Evolutionary conservation across 1,284 basidiomycete genomes (phyloP).

Genomic region (Vanrija sp.): DNA sequence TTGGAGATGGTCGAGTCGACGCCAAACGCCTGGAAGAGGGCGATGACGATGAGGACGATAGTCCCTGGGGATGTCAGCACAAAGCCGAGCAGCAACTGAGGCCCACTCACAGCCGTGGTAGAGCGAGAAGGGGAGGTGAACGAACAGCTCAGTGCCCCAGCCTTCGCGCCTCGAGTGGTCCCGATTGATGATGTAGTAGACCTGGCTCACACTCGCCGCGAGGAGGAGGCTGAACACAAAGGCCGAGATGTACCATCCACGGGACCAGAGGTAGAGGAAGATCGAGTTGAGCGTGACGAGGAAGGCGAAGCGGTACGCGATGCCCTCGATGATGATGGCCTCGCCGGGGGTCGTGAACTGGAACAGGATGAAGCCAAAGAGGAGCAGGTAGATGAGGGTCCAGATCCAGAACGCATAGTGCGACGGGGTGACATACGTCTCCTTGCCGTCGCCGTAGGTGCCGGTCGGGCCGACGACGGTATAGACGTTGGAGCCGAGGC

Average conservation of each 20-base stretch:
- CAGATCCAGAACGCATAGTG: conserved; percentile 23
- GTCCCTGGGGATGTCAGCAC: conserved; percentile 53
- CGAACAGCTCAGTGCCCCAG: conserved; percentile 63
- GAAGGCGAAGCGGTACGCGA: conserved; percentile 83
- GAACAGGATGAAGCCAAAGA: conserved; percentile 83
- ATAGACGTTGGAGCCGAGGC: conserved; percentile 52
- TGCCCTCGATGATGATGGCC: conserved; percentile 72
- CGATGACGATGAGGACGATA: conserved; percentile 81
- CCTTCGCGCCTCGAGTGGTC: conserved; percentile 60
- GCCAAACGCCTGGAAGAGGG: conserved; percentile 87
- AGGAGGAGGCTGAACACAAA: conserved; percentile 80
- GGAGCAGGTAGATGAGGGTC: conserved; percentile 78
- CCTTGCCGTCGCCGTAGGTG: conserved; percentile 44
- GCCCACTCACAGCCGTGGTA: conserved; percentile 73
- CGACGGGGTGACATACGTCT: conserved; percentile 19
- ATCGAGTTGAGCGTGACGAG: conserved; percentile 77
- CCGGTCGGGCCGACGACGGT: conserved; percentile 67
- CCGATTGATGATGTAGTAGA: conserved; percentile 90
- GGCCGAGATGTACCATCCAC: conserved; percentile 63
- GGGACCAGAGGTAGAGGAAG: conserved; percentile 76
- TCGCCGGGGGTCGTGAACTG: conserved; percentile 73
- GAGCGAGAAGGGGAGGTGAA: conserved; percentile 72
- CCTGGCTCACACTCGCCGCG: conserved; percentile 56
- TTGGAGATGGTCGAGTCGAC: conserved; percentile 62
- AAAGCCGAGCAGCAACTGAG: too few species aligned